Evolutionary conservation across 208 protist genomes (phyloP), one percentile per base, ranked within the genome.

Genomic region (Novymonas esmeraldas): DNA sequence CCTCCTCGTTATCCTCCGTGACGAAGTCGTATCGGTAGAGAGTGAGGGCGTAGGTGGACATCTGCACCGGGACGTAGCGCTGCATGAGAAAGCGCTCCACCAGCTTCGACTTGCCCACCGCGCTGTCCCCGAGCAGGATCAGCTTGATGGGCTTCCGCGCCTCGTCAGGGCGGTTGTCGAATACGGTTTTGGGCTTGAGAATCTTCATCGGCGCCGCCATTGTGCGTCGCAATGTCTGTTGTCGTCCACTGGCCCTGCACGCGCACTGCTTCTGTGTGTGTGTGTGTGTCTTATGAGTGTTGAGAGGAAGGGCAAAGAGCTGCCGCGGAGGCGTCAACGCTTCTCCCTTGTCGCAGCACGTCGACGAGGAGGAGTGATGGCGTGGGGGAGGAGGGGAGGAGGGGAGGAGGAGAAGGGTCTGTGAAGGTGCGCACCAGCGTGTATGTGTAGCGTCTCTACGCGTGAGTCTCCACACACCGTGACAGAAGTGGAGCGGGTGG

Each of bases 1-100:
- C 76, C 26, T 68, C 79, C 70, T 95, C 82, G 18, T 79, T 89
- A 20, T 87, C 78, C 44, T 87, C 78, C 28, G 73, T 78, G 39
- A 83, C 60, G 73, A 92, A 94, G 76, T 97, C 89, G 84, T 98
- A 97, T 41, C 77, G 79, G 64, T 89, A 98, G 3, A 98, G 79
- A 3, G 93, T 98, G 13, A 98, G 82, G 10, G 95, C 97, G 81
- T 95, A 97, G 4, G 95, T 98, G 14, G 95, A 98, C 81, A 97
- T 94, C 73, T 97, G 91, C 58, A 94, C 80, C 4, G 87, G 88
- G 22, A 91, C 80, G 78, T 97, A 98, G 28, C 90, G 81, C 70
- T 98, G 95, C 89, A 98, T 98, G 24, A 98, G 79, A 62, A 97
- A 98, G 10, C 97, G 88, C 79, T 98, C 95, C 6, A 98, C 92